These are phyloP conservation scores for Spongispora temasekensis DNA, from an alignment of 1,284 basidiomycete genomes.

Conservation along the genomic window DNA sequence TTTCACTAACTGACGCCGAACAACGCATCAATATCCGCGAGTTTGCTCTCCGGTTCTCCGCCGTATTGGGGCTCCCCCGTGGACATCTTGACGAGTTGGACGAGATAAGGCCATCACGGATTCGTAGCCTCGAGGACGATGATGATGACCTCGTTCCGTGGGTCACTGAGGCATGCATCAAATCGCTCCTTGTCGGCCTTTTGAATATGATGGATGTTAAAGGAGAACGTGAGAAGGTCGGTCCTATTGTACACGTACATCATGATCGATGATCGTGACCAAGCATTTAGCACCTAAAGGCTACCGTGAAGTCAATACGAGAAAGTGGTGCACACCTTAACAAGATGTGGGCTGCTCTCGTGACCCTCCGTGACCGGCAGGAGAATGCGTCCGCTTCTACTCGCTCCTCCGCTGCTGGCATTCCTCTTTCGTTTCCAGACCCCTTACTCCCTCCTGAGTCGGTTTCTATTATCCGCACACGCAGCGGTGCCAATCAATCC, in stretches of 20 bases:
- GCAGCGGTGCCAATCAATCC: constrained; percentile 36
- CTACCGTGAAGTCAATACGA: constrained; percentile 52
- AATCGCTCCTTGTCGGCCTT: constrained; percentile 58
- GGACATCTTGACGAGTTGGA: constrained; percentile 65
- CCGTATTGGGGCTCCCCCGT: constrained; percentile 54
- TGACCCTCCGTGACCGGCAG: constrained; percentile 45
- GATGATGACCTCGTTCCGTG: constrained; percentile 48
- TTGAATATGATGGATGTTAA: constrained; percentile 52
- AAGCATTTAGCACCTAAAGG: constrained; percentile 43
- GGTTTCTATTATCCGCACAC: constrained; percentile 27
- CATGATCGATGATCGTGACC: constrained; percentile 3
- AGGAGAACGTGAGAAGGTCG: constrained; percentile 42
- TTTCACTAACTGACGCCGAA: constrained; percentile 51
- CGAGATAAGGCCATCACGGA: constrained; percentile 46
- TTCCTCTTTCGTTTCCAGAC: constrained; percentile 48
- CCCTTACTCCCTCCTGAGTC: constrained; percentile 51
- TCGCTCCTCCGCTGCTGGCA: constrained; percentile 21
- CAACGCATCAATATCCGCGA: constrained; percentile 71
- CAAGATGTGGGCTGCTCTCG: constrained; percentile 61
- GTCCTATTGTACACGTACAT: constrained; percentile 20
- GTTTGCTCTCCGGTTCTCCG: constrained; percentile 65
- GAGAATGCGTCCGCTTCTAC: constrained; percentile 17
- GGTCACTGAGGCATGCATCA: constrained; percentile 65
- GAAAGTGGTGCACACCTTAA: constrained; percentile 53
- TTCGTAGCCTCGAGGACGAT: constrained; percentile 40